These are phyloP conservation scores for Acanthamoeba polyphaga DNA, from an alignment of 208 protist genomes.

Conservation along the genomic window DNA sequence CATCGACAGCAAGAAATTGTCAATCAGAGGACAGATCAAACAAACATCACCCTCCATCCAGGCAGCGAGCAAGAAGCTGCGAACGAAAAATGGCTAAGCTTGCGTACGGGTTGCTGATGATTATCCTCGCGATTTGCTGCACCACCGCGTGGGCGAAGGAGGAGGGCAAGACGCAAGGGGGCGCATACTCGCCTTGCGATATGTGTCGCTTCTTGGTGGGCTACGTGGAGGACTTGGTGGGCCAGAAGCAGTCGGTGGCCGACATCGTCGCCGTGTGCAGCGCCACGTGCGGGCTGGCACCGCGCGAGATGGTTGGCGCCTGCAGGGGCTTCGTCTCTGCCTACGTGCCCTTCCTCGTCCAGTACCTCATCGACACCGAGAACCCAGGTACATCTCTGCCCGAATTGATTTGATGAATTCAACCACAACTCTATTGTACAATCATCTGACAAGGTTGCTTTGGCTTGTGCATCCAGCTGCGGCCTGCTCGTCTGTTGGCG, in stretches of 20 bases:
- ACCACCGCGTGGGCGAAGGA: neutral
- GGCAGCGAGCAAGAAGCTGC: neutral
- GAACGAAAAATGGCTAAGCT: neutral
- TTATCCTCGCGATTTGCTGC: neutral
- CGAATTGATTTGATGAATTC: neutral
- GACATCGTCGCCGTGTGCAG: neutral
- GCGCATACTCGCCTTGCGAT: neutral
- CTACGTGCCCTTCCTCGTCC: constrained; percentile 48
- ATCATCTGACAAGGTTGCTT: neutral
- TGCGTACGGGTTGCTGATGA: neutral
- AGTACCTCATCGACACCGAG: neutral
- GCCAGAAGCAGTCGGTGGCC: constrained; percentile 3
- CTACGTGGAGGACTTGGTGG: constrained; percentile 37
- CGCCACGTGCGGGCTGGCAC: neutral
- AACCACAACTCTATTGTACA: neutral
- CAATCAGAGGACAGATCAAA: too few relatives aligned
- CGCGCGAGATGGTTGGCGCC: constrained; percentile 22
- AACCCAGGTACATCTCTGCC: constrained; percentile 20
- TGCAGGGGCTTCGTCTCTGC: constrained; percentile 70
- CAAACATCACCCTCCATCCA: too few relatives aligned
- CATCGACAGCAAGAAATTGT: too few relatives aligned
- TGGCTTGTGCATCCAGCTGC: neutral
- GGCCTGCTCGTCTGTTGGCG: neutral
- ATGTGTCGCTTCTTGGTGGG: constrained; percentile 8
- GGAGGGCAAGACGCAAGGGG: neutral